Percentiles rank a stretch among this genome's conserved stretches.
Evolutionary conservation across 202 grass and related monocot genomes (phyloP).

Genomic region (Dendrocalamus latiflorus): DNA sequence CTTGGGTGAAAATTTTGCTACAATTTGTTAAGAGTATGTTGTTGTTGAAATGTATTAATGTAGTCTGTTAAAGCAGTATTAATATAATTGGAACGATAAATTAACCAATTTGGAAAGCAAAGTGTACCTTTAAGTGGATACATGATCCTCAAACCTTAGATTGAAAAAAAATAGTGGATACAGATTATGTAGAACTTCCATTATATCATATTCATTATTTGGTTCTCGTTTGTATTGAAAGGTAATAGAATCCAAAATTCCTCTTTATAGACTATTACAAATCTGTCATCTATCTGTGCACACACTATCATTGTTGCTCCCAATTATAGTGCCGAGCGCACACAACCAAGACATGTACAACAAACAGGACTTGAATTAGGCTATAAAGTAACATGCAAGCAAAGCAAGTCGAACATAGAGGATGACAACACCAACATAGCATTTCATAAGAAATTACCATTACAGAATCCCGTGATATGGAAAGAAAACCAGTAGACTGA

Average conservation of each 20-base stretch:
- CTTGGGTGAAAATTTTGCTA: neutral
- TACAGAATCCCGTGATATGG: constrained; percentile 64
- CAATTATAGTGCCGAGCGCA: neutral
- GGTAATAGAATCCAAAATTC: neutral
- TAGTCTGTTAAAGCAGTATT: neutral
- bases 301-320: neutral
- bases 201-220: neutral
- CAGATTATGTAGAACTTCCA: constrained; percentile 1
- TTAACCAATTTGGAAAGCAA: neutral
- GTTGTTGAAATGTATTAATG: constrained; percentile 4
- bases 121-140: constrained; percentile 1
- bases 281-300: constrained; percentile 1
- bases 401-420: constrained; percentile 14
- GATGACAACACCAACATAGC: neutral
- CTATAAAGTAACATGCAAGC: constrained; percentile 9
- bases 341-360: constrained; percentile 10
- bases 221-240: constrained; percentile 9
- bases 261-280: neutral
- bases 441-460: constrained; percentile 56
- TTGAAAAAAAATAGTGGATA: neutral
- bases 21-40: neutral
- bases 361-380: neutral
- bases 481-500: constrained; percentile 80
- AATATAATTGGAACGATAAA: neutral
- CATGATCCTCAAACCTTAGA: neutral